Base-by-base conservation (phyloP, 257 asterid genomes). In the Gardenia jasminoides region DNA sequence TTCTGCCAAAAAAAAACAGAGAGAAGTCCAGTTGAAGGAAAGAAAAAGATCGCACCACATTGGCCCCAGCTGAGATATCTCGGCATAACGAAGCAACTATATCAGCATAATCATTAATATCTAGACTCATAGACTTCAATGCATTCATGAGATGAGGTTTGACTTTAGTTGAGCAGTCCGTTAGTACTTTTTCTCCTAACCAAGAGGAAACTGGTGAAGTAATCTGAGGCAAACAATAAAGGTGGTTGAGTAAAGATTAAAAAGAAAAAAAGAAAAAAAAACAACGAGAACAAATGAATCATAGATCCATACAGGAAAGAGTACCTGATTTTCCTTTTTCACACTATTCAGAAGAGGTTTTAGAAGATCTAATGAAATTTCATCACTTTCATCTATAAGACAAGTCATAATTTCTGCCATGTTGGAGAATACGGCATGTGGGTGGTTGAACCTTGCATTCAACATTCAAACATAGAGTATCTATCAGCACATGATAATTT, bases 361-460 rank as follows among this genome's bases (percentile, higher is more conserved):
- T 47, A 87, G 62, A 47, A 85, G 86, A 72, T 79, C 87, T 20
- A 75, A 41, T 46, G 84, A 81, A 48, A 85, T 72, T 28, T 87
- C 87, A 73, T 87, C 86, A 72, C 86, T 79, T 73, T 77, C 87
- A 9, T 79, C 80, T 70, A 87, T 76, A 62, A 85, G 75, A 82
- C 64, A 74, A 62, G 70, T 81, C 88, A 87, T 87, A 78, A 87
- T 81, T n/a, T 48, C 69, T 76, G 83, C 87, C 90, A 87, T 87
- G 84, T 76, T 79, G 43, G 44, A 70, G 80, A 81, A 77, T 70
- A 83, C 83, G 46, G 54, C 80, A 69, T 43, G 46, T 16, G 84
- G 78, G 75, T 81, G 88, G 58, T 72, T 65, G 72, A 70, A 67
- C 85, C 90, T 87, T 75, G 17, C 41, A 16, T 75, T 44, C 16